Conservation (phyloP, 345 rosid species). For the Sapria himalayana region DNA sequence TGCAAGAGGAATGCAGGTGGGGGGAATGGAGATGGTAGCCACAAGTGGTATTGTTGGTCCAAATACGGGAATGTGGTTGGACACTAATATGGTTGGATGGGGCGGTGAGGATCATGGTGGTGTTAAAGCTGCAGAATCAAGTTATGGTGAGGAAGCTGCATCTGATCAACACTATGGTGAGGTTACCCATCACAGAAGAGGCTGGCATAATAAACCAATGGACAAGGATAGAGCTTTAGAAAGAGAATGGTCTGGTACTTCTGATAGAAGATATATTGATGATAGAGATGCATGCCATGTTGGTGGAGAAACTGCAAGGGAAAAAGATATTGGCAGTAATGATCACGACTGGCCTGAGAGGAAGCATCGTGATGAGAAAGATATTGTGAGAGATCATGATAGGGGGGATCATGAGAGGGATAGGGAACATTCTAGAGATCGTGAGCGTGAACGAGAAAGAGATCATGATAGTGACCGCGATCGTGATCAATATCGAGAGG, state of each 20-base stretch:
- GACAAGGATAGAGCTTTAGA: slow-evolving; percentile 53
- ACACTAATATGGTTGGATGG: slow-evolving; percentile 54
- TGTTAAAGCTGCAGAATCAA: slow-evolving; percentile 58
- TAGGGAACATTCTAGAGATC: slow-evolving; percentile 44
- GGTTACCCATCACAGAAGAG: slow-evolving; percentile 42
- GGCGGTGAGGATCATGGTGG: slow-evolving; percentile 52
- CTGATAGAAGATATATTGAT: slow-evolving; percentile 52
- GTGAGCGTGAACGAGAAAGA: slow-evolving; percentile 15
- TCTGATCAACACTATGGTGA: slow-evolving; percentile 70
- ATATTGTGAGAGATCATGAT: slow-evolving; percentile 38
- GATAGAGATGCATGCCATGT: slow-evolving; percentile 36
- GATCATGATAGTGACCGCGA: slow-evolving; percentile 36
- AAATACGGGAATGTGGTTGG: slow-evolving; percentile 66
- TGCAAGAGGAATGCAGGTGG: slow-evolving; percentile 54
- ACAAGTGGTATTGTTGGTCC: slow-evolving; percentile 45
- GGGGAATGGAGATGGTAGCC: slow-evolving; percentile 70
- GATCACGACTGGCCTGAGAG: slow-evolving; percentile 40
- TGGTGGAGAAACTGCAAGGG: slow-evolving; percentile 43
- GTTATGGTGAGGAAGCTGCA: slow-evolving; percentile 74
- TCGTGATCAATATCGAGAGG: slow-evolving; percentile 41
- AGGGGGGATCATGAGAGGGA: slow-evolving; percentile 40
- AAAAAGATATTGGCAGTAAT: slow-evolving; percentile 33
- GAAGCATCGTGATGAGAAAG: slow-evolving; percentile 45
- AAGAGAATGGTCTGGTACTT: slow-evolving; percentile 57
- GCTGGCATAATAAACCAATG: slow-evolving; percentile 27